Evolutionary conservation across 2,329 filamentous ascomycete species (phyloP).

Genomic region (Botrytis porri): DNA sequence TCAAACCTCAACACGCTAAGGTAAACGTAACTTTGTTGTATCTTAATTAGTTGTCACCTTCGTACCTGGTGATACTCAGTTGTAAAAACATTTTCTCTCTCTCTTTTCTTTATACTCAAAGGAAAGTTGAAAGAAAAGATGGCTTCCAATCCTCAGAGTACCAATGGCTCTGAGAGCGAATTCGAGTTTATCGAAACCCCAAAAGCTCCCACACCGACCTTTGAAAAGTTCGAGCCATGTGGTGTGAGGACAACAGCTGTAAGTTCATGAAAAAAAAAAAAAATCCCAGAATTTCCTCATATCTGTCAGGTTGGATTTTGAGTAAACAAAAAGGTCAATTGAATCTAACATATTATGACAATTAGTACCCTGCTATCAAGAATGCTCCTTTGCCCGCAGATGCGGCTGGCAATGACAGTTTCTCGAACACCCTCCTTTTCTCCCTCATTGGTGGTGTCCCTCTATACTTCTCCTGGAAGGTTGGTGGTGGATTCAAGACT

Average conservation of each 20-base stretch:
- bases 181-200: constrained; percentile 66
- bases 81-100: constrained; percentile 16
- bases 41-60: not conserved
- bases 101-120: constrained; percentile 21
- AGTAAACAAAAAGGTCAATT: constrained; percentile 30
- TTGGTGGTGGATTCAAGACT: constrained; percentile 83
- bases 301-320: constrained; percentile 3
- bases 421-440: constrained; percentile 79
- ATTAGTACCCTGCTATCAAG: constrained; percentile 81
- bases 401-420: constrained; percentile 75
- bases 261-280: constrained; percentile 34
- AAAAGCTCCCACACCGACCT: constrained; percentile 47
- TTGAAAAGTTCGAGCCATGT: constrained; percentile 52
- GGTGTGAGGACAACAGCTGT: constrained; percentile 56
- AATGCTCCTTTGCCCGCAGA: constrained; percentile 94
- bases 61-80: not conserved
- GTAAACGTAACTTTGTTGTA: constrained; percentile 7
- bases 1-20: constrained; percentile 9
- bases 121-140: constrained; percentile 36
- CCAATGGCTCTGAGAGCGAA: constrained; percentile 49
- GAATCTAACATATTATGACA: constrained; percentile 28
- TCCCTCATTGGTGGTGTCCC: constrained; percentile 68
- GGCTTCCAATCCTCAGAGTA: constrained; percentile 50
- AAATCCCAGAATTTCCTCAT: constrained; percentile 6
- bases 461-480: constrained; percentile 75